Evolutionary conservation across 148 eudicot species (phyloP).

Genomic region (Hydrangea macrophylla): DNA sequence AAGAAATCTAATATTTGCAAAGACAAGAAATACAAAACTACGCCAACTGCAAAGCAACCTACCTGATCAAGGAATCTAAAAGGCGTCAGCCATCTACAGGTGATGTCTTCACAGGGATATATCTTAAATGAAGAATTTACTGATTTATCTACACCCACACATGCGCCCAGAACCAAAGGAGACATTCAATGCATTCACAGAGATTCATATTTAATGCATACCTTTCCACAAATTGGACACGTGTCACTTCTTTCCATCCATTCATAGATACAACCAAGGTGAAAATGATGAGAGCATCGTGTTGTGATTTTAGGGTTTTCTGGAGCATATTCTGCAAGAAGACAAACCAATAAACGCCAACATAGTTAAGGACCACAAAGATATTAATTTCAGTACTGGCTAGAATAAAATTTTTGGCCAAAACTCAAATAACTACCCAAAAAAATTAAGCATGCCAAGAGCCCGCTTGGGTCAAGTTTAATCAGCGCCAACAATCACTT

Average conservation of each 20-base stretch:
- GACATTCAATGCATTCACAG: too few relatives aligned
- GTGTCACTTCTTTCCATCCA: conserved; percentile 31
- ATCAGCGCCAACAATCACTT: too few relatives aligned
- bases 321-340: conserved; percentile 25
- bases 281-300: conserved; percentile 25
- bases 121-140: too few relatives aligned
- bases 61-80: too few relatives aligned
- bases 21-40: background rate
- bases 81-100: background rate
- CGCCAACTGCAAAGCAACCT: background rate
- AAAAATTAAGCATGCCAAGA: too few relatives aligned
- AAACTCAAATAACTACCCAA: too few relatives aligned
- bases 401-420: too few relatives aligned
- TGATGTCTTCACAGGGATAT: too few relatives aligned
- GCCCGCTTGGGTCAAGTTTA: too few relatives aligned
- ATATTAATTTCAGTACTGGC: too few relatives aligned
- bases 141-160: too few relatives aligned
- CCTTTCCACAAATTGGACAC: conserved; percentile 28
- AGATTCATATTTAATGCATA: background rate
- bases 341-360: background rate
- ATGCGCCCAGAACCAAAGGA: too few relatives aligned
- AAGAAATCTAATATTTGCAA: background rate
- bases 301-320: conserved; percentile 24
- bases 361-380: background rate
- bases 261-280: conserved; percentile 29